phyloP scores from a whole-genome alignment of 129 eudicot genomes.

The Centrapalus pauciflorus region DNA sequence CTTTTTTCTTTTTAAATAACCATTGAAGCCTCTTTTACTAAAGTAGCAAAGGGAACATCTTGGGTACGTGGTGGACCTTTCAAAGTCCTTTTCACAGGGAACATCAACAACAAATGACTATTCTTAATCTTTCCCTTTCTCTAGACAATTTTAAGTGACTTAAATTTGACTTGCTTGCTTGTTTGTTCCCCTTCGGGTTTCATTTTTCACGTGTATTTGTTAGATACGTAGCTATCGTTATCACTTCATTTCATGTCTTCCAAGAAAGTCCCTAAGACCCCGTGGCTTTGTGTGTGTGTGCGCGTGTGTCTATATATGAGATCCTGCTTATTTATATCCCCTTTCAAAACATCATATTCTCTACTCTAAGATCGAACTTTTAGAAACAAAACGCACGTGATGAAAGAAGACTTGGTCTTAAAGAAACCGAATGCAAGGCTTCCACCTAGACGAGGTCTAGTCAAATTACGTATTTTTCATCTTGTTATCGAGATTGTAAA shows the following conservation, averaged over 20 bases:
- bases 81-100: constrained; percentile 10
- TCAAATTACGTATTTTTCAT: constrained; percentile 14
- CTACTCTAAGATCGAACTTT: neutral
- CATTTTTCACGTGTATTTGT: constrained; percentile 1
- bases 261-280: constrained; percentile 16
- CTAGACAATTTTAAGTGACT: constrained; percentile 8
- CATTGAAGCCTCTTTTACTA: too few species aligned
- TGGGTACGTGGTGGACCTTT: constrained; percentile 8
- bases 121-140: neutral
- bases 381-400: neutral
- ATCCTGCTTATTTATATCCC: constrained; percentile 1
- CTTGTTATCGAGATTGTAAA: constrained; percentile 5
- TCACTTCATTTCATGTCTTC: constrained; percentile 16
- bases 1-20: too few species aligned
- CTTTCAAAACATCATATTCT: constrained; percentile 5
- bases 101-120: constrained; percentile 4
- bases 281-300: neutral
- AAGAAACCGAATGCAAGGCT: constrained; percentile 14
- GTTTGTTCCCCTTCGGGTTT: neutral
- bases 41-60: neutral
- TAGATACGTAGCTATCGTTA: neutral
- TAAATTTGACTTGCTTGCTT: neutral
- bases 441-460: constrained; percentile 29
- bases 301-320: constrained; percentile 8
- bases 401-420: constrained; percentile 6